Base-by-base conservation (phyloP, 1,284 basidiomycete species). In the Peniophora sp. region DNA sequence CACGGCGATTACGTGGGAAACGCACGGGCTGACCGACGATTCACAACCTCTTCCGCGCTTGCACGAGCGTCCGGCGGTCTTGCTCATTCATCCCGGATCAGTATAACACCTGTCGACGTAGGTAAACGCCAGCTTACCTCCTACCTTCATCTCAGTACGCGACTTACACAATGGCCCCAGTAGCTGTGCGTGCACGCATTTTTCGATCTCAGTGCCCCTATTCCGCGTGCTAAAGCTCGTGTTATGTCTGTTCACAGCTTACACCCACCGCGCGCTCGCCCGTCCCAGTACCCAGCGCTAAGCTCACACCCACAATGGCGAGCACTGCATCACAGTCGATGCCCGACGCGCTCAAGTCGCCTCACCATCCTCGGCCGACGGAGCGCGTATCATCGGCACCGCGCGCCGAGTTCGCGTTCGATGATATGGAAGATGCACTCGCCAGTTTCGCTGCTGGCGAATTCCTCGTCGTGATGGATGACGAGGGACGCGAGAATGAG, bases 381-480 rank as follows among this genome's bases (percentile, higher is more conserved):
- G 58, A 62, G 49, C 60, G 59, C 2, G 53, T 42, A 23, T 55
- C 60, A 17, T 55, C 56, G 0, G 60, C 62, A 1, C 37, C 52
- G 11, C 62, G 67, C 18, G 55, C 63, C 9, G 37, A 53, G 15
- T 69, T 68, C 47, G 58, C 62, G 1, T 82, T 85, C 59, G 92
- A 96, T 62, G 58, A 79, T 0, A 81, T 97, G 58, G 81, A 90
- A 55, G 85, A 87, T 23, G 90, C 93, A 1, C 65, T 98, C 23
- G 80, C 71, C 3, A 89, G 91, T 1, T 92, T 95, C 64, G 73
- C 70, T 15, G 72, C 75, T 8, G 95, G 95, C 6, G 91, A 97
- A 64, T 93, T 97, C 56, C 78, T 98, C 47, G 86, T 97, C 2
- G 94, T 97, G 15, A 93, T 97, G 85, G 94, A 97, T 66, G 94